Evolutionary conservation across 257 asterid genomes (phyloP), one percentile per base, ranked within the genome.

Genomic region (Cruciata laevipes): DNA sequence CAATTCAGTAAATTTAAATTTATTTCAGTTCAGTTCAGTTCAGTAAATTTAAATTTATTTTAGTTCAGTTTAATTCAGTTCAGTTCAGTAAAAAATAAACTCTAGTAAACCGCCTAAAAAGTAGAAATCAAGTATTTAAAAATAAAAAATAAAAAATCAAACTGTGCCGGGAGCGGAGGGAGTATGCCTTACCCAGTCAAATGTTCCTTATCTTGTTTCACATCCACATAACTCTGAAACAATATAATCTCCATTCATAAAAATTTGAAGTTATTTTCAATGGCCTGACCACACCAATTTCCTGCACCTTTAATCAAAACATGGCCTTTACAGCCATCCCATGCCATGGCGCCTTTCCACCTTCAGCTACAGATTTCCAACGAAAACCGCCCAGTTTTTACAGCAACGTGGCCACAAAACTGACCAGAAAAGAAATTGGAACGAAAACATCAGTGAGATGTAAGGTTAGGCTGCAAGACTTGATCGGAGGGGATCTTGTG

Each of bases 401-500:
- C 77, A 62, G 35, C 55, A 61, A 40, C 55, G 56, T 35, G 17
- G 10, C n/a, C 42, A 60, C 31, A 13, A 61, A 21, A 53, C 17
- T 53, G 52, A 10, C 9, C 6, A 38, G 73, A 69, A 66, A 49
- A 57, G 57, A 62, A 51, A 31, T 47, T 12, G 56, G 37, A 24
- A 75, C 69, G 24, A 73, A 20, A 69, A 21, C 69, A 21, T 1
- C 10, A 11, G 81, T 78, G 40, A 78, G 72, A 69, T 85, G 97
- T 31, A 73, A 57, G 21, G 37, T 69, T 49, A 77, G 84, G 20
- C 6, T 88, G 5, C 80, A 66, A 40, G 96, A 90, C 74, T 90
- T 88, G 86, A 88, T 88, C 20, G 95, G 97, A 35, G 97, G 97
- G 10, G 97, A 90, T 75, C 83, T 88, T 5, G 56, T 90, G 5